These are phyloP conservation scores for Alloteropsis angusta DNA, from an alignment of 202 grass and related monocot genomes.

Conservation along the genomic window DNA sequence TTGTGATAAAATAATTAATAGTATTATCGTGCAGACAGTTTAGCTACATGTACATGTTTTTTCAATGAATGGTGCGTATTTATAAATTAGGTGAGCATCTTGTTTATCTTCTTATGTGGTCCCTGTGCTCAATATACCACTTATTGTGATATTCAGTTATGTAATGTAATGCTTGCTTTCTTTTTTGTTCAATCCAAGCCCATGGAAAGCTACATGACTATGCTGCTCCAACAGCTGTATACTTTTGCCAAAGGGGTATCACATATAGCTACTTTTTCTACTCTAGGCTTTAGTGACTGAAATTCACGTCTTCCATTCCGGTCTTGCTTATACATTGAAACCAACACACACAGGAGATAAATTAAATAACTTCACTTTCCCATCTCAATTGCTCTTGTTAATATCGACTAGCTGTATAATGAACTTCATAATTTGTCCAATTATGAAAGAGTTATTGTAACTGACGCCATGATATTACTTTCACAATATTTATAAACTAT, in stretches of 20 bases:
- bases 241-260: too few relatives aligned
- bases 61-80: background rate
- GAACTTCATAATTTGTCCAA: background rate
- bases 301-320: too few relatives aligned
- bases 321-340: background rate
- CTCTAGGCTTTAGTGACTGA: too few relatives aligned
- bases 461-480: background rate
- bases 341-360: background rate
- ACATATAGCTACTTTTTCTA: too few relatives aligned
- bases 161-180: background rate
- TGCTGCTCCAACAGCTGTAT: too few relatives aligned
- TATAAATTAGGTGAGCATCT: too few relatives aligned
- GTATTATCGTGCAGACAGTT: background rate
- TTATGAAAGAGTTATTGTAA: background rate
- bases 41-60: background rate
- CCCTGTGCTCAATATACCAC: background rate
- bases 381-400: background rate
- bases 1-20: background rate
- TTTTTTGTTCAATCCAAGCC: background rate
- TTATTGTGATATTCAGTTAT: background rate
- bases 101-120: background rate
- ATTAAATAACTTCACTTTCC: background rate
- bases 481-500: background rate
- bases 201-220: background rate
- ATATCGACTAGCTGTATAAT: background rate